Evolutionary conservation across 768 basidiomycete species (phyloP).

Genomic region (Boletus speciosus): DNA sequence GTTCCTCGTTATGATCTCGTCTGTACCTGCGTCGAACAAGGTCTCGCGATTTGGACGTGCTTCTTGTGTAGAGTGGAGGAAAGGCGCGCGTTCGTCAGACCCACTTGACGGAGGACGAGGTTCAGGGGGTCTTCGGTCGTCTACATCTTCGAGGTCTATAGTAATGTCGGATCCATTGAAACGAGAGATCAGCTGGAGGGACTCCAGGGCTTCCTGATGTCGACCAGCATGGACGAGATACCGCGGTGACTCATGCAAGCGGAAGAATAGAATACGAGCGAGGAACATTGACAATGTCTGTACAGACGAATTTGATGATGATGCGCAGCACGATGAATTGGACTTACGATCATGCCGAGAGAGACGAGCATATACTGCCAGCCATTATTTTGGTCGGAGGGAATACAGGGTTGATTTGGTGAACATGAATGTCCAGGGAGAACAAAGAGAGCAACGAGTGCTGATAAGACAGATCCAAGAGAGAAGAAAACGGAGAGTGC

Average conservation of each 20-base stretch:
- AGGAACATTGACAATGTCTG: slow-evolving; percentile 88
- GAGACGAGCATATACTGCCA: slow-evolving; percentile 84
- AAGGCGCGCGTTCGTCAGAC: slow-evolving; percentile 28
- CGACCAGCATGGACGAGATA: slow-evolving; percentile 89
- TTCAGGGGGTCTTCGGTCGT: slow-evolving; percentile 35
- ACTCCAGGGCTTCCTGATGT: slow-evolving; percentile 77
- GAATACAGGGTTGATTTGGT: slow-evolving; percentile 54
- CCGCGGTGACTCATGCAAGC: slow-evolving; percentile 90
- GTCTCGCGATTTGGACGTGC: neutral
- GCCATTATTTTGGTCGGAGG: slow-evolving; percentile 68
- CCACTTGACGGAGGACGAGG: slow-evolving; percentile 14
- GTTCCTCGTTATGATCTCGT: neutral
- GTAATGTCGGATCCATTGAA: slow-evolving; percentile 77
- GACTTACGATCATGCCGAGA: slow-evolving; percentile 79
- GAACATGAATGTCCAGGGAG: slow-evolving; percentile 75
- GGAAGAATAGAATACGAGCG: slow-evolving; percentile 85
- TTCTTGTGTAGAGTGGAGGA: slow-evolving; percentile 22
- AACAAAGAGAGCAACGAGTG: slow-evolving; percentile 72
- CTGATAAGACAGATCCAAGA: slow-evolving; percentile 82
- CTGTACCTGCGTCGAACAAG: slow-evolving; percentile 8
- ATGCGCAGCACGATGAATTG: slow-evolving; percentile 1
- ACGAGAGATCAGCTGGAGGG: slow-evolving; percentile 76
- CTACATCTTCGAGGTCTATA: slow-evolving; percentile 70
- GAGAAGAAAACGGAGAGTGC: slow-evolving; percentile 96
- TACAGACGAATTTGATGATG: slow-evolving; percentile 1